Percentiles rank a stretch among this genome's conserved stretches.
These are phyloP conservation scores for Gillenia trifoliata DNA, from an alignment of 306 rosid species.

Conservation along the genomic window DNA sequence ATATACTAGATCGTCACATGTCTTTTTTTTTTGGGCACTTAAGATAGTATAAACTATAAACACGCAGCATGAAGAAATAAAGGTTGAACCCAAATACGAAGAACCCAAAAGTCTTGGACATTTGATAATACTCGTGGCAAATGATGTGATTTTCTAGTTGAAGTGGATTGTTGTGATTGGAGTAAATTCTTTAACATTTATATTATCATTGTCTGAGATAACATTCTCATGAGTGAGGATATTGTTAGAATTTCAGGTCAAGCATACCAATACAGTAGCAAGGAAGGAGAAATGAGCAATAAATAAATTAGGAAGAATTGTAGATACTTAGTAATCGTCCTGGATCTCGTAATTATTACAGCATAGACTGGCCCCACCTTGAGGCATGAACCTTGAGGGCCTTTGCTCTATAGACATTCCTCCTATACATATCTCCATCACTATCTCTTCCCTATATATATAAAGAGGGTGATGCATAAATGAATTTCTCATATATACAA, in stretches of 20 bases:
- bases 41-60: background rate
- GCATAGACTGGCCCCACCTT: constrained; percentile 18
- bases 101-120: constrained; percentile 5
- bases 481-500: background rate
- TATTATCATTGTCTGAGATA: background rate
- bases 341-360: constrained; percentile 49
- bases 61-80: background rate
- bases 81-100: background rate
- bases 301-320: constrained; percentile 1
- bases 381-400: constrained; percentile 61
- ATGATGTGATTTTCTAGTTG: background rate
- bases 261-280: background rate
- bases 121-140: background rate
- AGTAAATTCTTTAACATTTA: background rate
- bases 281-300: background rate
- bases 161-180: background rate
- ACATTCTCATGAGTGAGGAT: background rate
- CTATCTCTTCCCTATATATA: background rate
- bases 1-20: no score
- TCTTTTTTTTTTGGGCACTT: background rate
- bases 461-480: background rate
- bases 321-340: constrained; percentile 13
- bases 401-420: background rate
- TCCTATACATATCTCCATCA: background rate
- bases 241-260: background rate